A percentile compares a stretch with the other conserved stretches of the same genome.
Evolutionary conservation across 2,329 filamentous ascomycete species (phyloP).

Genomic region (Daldinia sp.): DNA sequence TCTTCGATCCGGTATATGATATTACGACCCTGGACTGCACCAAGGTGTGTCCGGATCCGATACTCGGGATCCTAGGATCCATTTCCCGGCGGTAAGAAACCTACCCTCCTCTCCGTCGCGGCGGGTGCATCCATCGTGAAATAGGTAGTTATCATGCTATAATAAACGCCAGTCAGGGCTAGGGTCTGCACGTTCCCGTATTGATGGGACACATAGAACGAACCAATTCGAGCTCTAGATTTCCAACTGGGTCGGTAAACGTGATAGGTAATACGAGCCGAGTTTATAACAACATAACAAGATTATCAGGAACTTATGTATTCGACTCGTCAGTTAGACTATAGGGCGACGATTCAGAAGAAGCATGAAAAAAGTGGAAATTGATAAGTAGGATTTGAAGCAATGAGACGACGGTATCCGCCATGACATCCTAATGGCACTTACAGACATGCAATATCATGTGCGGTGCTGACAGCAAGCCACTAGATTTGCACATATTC

Average conservation of each 20-base stretch:
- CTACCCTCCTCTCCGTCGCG: neutral
- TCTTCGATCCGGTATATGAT: slow-evolving; percentile 19
- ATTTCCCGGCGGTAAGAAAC: neutral
- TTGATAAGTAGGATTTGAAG: neutral
- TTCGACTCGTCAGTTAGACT: too few relatives aligned
- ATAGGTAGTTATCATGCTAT: neutral
- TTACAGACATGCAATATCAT: neutral
- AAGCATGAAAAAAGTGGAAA: neutral
- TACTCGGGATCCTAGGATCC: neutral
- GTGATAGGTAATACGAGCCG: neutral
- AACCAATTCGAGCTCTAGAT: neutral
- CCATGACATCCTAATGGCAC: neutral
- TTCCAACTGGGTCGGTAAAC: neutral
- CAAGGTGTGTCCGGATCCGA: slow-evolving; percentile 13
- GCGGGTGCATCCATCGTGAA: neutral
- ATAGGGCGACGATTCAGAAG: neutral
- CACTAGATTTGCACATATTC: neutral
- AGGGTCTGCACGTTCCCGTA: neutral
- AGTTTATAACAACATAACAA: neutral
- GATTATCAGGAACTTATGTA: neutral
- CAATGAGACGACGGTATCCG: slow-evolving; percentile 6
- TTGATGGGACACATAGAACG: neutral
- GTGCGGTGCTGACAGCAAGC: slow-evolving; percentile 4
- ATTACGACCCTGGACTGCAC: slow-evolving; percentile 5
- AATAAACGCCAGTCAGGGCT: neutral